Base-by-base conservation (phyloP, 768 basidiomycete genomes). In the Rhizopogon vinicolor region DNA sequence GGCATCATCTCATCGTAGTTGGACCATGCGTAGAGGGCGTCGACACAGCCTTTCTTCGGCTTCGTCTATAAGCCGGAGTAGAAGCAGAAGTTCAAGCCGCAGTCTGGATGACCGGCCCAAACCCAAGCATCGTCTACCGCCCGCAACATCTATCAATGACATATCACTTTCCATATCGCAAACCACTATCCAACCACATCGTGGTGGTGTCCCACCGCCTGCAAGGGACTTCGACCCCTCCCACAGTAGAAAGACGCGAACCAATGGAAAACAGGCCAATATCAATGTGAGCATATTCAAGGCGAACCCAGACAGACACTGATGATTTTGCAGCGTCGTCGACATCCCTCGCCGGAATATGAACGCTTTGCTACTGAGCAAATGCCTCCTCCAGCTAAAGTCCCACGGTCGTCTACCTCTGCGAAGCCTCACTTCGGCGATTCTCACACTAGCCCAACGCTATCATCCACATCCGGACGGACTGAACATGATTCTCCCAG, bases 81-180 rank as follows among this genome's bases (percentile, higher is more conserved):
- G 83, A 57, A 87, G 85, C 62, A 66, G 73, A 37, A 73, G 73
- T 55, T 72, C 64, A 3, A 85, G 82, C 62, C 70, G 65, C 55
- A 88, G 85, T 62, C 85, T 82, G 16, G 70, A 68, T 33, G 74
- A 77, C 25, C 77, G 75, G 35, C 73, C 79, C 39, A 80, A 78
- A 54, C 71, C 84, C 10, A 76, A 86, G 41, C 87, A 89, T 65
- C 80, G 86, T 40, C 74, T 89, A 19, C 87, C 89, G 37, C 56
- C 74, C 14, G 67, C 77, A 13, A 75, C 73, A 18, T 71, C 78
- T 12, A 63, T 76, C 64, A 60, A 74, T 60, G 65, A 69, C 7
- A 61, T 72, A 43, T 62, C 67, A 19, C 60, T 68, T 60, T 62
- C 65, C 44, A 59, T 68, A 55, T 64, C 69, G 52, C 73, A 74